Percentiles rank a stretch among this genome's conserved stretches.
Conservation (phyloP, 2,329 filamentous ascomycete genomes). For the Leptographium wingfieldii region DNA sequence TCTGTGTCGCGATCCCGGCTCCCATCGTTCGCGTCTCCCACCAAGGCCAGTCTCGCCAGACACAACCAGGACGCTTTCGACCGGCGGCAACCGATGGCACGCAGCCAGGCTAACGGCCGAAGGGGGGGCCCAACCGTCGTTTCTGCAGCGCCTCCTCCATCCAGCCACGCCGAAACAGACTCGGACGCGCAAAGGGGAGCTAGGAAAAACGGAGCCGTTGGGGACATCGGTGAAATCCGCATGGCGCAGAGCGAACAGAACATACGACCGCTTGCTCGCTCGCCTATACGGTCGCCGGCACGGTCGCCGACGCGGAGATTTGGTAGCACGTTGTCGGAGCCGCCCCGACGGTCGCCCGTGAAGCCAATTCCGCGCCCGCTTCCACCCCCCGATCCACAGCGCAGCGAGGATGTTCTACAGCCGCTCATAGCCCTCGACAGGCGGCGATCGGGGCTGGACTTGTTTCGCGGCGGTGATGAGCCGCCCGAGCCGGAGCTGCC, state of each 20-base stretch:
- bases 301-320: conserved; percentile 17
- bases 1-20: conserved; percentile 18
- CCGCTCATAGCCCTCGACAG: conserved; percentile 26
- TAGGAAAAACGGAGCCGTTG: conserved; percentile 2
- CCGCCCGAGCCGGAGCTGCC: conserved; percentile 50
- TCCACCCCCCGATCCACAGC: conserved; percentile 29
- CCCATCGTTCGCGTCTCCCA: conserved; percentile 55
- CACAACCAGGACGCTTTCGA: conserved; percentile 47
- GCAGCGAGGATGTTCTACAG: conserved; percentile 29
- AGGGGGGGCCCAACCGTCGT: too few species aligned
- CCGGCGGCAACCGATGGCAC: conserved; percentile 22
- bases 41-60: conserved; percentile 48
- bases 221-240: not conserved
- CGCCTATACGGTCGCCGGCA: conserved; percentile 8
- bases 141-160: too few species aligned
- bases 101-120: not conserved
- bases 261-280: not conserved
- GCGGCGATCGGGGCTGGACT: conserved; percentile 23
- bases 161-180: not conserved
- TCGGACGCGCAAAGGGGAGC: conserved; percentile 10
- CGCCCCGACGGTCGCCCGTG: conserved; percentile 26
- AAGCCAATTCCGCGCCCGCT: conserved; percentile 33
- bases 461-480: conserved; percentile 19
- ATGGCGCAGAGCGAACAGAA: not conserved
- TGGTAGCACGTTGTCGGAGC: conserved; percentile 21